These are phyloP conservation scores for Diplocarpon rosae DNA, from an alignment of 2,329 filamentous ascomycete species.

Conservation along the genomic window DNA sequence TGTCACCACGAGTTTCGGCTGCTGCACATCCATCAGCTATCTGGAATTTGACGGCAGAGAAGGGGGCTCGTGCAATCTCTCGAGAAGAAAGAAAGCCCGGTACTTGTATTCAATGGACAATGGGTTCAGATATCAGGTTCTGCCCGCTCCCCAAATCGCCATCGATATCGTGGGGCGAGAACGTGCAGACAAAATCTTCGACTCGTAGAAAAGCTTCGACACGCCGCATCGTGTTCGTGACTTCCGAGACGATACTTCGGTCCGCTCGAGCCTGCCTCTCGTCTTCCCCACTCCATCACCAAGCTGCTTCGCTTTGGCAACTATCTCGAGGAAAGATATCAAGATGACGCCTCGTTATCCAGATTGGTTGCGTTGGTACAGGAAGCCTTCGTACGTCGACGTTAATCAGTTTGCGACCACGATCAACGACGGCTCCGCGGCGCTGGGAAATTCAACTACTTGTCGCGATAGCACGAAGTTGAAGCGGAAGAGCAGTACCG, in stretches of 20 bases:
- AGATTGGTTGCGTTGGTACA: conserved; percentile 36
- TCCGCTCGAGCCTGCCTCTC: not conserved
- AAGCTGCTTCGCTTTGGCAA: not conserved
- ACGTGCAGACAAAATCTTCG: too few relatives aligned
- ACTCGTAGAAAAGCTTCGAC: too few relatives aligned
- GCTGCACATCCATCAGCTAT: too few relatives aligned
- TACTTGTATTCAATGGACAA: too few relatives aligned
- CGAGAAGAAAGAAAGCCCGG: too few relatives aligned
- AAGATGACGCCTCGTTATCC: conserved; percentile 1
- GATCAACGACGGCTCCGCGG: conserved; percentile 22
- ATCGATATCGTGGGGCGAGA: too few relatives aligned
- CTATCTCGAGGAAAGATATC: not conserved
- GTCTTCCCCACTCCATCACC: not conserved
- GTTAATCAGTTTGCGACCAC: conserved; percentile 34
- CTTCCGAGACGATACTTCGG: not conserved
- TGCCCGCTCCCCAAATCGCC: too few relatives aligned
- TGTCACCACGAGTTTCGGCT: too few relatives aligned
- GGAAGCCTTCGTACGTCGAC: conserved; percentile 38
- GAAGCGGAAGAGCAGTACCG: conserved; percentile 28
- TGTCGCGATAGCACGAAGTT: conserved; percentile 29
- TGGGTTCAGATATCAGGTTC: too few relatives aligned
- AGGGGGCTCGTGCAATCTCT: too few relatives aligned
- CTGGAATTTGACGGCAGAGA: too few relatives aligned
- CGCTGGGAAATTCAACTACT: conserved; percentile 1
- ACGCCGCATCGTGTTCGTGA: too few relatives aligned